These are phyloP conservation scores for Prunus kanzakura DNA, from an alignment of 306 rosid genomes.

Conservation along the genomic window DNA sequence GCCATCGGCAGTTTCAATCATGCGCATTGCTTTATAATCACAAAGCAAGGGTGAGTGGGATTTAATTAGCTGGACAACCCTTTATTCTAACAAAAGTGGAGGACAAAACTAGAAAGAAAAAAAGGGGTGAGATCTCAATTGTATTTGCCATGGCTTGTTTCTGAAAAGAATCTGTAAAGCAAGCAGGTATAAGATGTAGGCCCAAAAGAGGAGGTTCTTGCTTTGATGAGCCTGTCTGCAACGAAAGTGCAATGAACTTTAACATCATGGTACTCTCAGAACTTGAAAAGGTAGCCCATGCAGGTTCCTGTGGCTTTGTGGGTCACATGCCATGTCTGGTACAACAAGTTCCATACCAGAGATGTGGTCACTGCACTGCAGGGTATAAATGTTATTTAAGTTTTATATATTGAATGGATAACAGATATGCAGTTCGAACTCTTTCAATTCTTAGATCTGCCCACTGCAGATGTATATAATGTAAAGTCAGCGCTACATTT, in stretches of 20 bases:
- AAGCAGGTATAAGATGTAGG: not conserved
- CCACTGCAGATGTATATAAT: not conserved
- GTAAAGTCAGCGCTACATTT: not conserved
- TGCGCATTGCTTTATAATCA: no score
- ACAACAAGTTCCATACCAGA: constrained; percentile 6
- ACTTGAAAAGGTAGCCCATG: not conserved
- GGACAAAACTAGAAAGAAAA: not conserved
- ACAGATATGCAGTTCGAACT: not conserved
- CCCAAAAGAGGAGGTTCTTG: not conserved
- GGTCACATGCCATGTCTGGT: constrained; percentile 14
- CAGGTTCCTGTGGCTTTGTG: constrained; percentile 16
- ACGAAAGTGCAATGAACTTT: constrained; percentile 7
- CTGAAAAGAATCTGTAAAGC: not conserved
- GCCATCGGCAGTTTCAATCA: no score
- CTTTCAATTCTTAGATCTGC: not conserved
- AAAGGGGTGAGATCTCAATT: not conserved
- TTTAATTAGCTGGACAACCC: no score
- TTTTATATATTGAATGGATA: not conserved
- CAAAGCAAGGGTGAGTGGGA: no score
- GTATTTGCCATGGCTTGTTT: not conserved
- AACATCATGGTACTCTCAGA: constrained; percentile 14
- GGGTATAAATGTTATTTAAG: not conserved
- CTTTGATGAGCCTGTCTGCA: not conserved
- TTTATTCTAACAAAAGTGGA: not conserved
- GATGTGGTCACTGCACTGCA: constrained; percentile 16